Evolutionary conservation across 2,329 filamentous ascomycete species (phyloP), one percentile per base, ranked within the genome.

Genomic region (Colletotrichum lentis): DNA sequence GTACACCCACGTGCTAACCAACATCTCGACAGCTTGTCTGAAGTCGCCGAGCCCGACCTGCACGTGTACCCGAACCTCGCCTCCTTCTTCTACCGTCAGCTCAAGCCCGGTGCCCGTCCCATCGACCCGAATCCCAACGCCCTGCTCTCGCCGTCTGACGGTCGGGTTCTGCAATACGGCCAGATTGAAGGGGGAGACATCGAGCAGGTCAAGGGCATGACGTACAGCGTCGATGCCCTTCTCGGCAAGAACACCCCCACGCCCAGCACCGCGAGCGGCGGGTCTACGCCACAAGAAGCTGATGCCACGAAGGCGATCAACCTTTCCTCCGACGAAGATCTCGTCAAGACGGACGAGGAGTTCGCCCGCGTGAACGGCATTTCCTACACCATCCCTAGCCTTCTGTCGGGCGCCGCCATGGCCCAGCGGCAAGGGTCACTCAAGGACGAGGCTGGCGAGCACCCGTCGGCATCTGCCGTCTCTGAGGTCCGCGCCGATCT

Each of bases 191-290:
- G 94, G 74, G 94, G 95, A 55, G 93, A 97, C 75, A 96, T 99
- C 50, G 96, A 99, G 78, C 96, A 99, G 81, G 95, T 99, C 71
- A 99, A 99, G 81, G 96, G 96, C 69, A 96, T 99, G 85, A 99
- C 96, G 0, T 99, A 99, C 80, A 97, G 91, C 72, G 87, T 99
- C 62, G 96, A 99, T 77, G 94, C 96, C 8, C 86, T 99, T 1
- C 86, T 99, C 2, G 96, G 96, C 59, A 89, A 87, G 71, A 83
- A 84, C 69, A 86, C 84, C 6, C 86, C 86, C 44, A 76, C 84
- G 5, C 79, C 85, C 20, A 87, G 87, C 79, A 79, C 90, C 73
- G 76, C 85, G 65, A 77, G 79, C 63, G 72, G 77, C 71, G 70
- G 74, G 63, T 72, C 77, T 11, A 75, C 73, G 11, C 68, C 68